Conservation (phyloP, 371 early-diverging fungal genomes). For the Zychaea mexicana region DNA sequence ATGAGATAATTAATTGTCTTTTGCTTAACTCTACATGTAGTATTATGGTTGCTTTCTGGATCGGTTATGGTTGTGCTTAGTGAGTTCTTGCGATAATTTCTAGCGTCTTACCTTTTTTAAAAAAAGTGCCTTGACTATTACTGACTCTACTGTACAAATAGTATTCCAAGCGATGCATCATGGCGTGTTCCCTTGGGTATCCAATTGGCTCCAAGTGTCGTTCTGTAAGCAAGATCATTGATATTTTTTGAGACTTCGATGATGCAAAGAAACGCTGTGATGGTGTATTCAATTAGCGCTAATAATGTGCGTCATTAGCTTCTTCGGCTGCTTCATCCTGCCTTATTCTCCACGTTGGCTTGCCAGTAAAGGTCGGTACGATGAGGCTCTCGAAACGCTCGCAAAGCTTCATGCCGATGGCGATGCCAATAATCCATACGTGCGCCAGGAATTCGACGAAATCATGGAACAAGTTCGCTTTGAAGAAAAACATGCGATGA, state of each 20-base stretch:
- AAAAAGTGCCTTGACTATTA: no score
- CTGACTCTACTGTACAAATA: conserved; percentile 52
- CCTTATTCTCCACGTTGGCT: conserved; percentile 60
- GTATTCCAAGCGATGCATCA: conserved; percentile 23
- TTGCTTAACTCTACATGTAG: no score
- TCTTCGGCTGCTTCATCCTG: conserved; percentile 38
- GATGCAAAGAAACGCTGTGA: background rate
- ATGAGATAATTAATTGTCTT: no score
- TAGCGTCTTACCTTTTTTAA: conserved; percentile 57
- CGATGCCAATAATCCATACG: conserved; percentile 47
- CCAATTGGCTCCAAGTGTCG: conserved; percentile 31
- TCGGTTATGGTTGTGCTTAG: conserved; percentile 47
- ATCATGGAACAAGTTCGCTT: conserved; percentile 63
- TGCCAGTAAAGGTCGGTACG: conserved; percentile 31
- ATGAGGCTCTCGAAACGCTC: conserved; percentile 58
- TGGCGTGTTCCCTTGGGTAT: conserved; percentile 42
- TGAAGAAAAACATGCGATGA: conserved; percentile 62
- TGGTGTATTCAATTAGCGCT: conserved; percentile 39
- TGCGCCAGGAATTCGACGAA: conserved; percentile 67
- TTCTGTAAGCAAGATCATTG: conserved; percentile 31
- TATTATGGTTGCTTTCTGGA: conserved; percentile 49
- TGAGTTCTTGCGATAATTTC: conserved; percentile 25
- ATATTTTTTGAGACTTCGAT: no score
- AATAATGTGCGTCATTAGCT: conserved; percentile 70
- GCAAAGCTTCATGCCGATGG: conserved; percentile 66